Evolutionary conservation across 2,329 filamentous ascomycete species (phyloP).

Genomic region (Hypoxylon rubiginosum): DNA sequence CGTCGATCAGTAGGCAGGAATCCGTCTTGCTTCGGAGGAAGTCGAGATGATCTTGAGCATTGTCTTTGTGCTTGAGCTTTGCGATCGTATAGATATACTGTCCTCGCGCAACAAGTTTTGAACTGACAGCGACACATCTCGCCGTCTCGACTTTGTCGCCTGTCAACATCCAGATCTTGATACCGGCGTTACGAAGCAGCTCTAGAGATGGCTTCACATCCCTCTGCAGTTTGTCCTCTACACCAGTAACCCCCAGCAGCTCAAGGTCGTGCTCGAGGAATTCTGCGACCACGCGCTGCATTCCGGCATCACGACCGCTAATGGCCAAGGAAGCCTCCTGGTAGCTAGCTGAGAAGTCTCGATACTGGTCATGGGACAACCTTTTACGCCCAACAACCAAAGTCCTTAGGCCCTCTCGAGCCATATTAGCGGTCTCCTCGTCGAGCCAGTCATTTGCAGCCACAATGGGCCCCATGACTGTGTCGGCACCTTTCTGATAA

Average conservation of each 20-base stretch:
- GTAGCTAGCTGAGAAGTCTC: slow-evolving; percentile 81
- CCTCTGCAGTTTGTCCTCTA: slow-evolving; percentile 95
- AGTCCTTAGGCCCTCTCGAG: slow-evolving; percentile 92
- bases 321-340: slow-evolving; percentile 85
- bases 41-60: slow-evolving; percentile 88
- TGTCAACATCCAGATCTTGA: slow-evolving; percentile 99
- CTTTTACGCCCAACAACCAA: slow-evolving; percentile 94
- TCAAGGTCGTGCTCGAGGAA: slow-evolving; percentile 91
- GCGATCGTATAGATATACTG: slow-evolving; percentile 96
- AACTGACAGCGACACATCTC: slow-evolving; percentile 93
- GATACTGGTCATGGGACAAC: slow-evolving; percentile 82
- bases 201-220: slow-evolving; percentile 97
- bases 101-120: slow-evolving; percentile 91
- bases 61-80: slow-evolving; percentile 85
- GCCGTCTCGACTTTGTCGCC: slow-evolving; percentile 99
- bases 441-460: slow-evolving; percentile 98
- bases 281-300: slow-evolving; percentile 83
- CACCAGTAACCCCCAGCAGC: slow-evolving; percentile 94
- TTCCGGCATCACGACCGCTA: slow-evolving; percentile 81
- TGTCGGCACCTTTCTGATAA: slow-evolving; percentile 98
- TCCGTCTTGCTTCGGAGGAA: slow-evolving; percentile 90
- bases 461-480: slow-evolving; percentile 97
- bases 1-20: slow-evolving; percentile 90
- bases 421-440: slow-evolving; percentile 99
- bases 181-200: slow-evolving; percentile 93